Percentiles rank a stretch among this genome's conserved stretches.
phyloP scores from a whole-genome alignment of 805 yeast genomes.

The Candida golubevii region DNA sequence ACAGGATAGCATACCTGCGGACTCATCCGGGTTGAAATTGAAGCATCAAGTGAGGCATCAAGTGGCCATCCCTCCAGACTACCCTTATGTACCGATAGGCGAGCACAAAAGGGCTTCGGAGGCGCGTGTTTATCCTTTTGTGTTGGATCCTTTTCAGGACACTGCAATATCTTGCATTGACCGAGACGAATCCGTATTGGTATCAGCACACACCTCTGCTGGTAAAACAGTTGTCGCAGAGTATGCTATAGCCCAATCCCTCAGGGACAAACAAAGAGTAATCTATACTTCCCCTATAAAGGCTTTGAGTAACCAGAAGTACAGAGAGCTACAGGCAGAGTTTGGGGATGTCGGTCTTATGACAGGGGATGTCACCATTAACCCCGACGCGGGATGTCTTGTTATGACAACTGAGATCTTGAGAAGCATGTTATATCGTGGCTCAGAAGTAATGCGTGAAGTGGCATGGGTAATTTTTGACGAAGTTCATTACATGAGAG shows the following conservation, averaged over 20 bases:
- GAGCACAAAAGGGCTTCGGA: constrained; percentile 74
- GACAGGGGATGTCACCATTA: constrained; percentile 99
- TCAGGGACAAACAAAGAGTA: constrained; percentile 86
- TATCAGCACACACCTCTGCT: constrained; percentile 96
- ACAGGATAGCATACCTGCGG: constrained; percentile 2
- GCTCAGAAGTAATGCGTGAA: constrained; percentile 97
- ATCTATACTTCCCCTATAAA: constrained; percentile 94
- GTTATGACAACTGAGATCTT: constrained; percentile 99
- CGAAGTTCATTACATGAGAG: constrained; percentile 98
- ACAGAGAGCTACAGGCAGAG: constrained; percentile 85
- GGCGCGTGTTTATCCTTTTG: constrained; percentile 90
- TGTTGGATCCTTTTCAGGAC: constrained; percentile 95
- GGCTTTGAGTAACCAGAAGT: constrained; percentile 91
- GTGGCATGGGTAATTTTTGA: constrained; percentile 98
- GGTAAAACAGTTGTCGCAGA: constrained; percentile 98
- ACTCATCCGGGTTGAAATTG: constrained; percentile 47
- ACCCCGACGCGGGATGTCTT: constrained; percentile 96
- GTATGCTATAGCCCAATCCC: constrained; percentile 94
- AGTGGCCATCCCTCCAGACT: constrained; percentile 92
- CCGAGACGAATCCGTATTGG: constrained; percentile 88
- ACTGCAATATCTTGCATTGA: constrained; percentile 95
- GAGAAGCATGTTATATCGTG: constrained; percentile 93
- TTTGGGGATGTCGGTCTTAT: constrained; percentile 96
- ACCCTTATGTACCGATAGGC: constrained; percentile 81
- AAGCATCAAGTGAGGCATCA: constrained; percentile 96